Evolutionary conservation across 176 grass and related monocot species (phyloP).

Genomic region (Aegilops bicornis): DNA sequence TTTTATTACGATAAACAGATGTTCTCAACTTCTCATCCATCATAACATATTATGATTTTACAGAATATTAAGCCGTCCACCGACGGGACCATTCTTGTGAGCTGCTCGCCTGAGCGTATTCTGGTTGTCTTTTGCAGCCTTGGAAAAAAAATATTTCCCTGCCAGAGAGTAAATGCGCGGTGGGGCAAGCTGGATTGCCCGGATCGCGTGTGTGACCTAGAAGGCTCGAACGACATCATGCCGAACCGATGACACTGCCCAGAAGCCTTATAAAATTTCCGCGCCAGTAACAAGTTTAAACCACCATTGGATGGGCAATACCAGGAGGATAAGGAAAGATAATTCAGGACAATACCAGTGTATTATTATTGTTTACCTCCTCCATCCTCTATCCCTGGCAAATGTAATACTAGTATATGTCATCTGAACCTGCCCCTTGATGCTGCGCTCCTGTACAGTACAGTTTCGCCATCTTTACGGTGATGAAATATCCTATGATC

Average conservation of each 20-base stretch:
- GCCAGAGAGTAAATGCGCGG: constrained; percentile 87
- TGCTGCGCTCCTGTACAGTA: constrained; percentile 4
- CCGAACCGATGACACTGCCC: constrained; percentile 36
- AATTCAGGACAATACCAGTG: constrained; percentile 4
- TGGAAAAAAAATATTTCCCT: constrained; percentile 85
- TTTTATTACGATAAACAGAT: constrained; percentile 13
- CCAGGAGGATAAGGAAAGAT: constrained; percentile 5
- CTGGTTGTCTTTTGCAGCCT: constrained; percentile 56
- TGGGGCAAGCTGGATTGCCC: constrained; percentile 95
- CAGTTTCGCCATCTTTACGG: not conserved
- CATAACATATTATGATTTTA: not conserved
- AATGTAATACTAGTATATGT: constrained; percentile 16
- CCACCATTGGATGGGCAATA: not conserved
- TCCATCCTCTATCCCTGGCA: not conserved
- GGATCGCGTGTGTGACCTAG: constrained; percentile 76
- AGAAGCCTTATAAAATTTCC: constrained; percentile 4
- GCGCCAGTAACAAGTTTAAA: not conserved
- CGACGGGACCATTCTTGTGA: constrained; percentile 1
- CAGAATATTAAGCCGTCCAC: not conserved
- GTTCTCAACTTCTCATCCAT: constrained; percentile 25
- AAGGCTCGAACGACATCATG: constrained; percentile 53
- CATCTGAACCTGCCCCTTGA: constrained; percentile 10
- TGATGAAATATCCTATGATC: not conserved
- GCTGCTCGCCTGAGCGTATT: constrained; percentile 16
- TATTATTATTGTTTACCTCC: not conserved